Conservation (phyloP, 2,329 filamentous ascomycete genomes). For the Rutstroemia sp. region DNA sequence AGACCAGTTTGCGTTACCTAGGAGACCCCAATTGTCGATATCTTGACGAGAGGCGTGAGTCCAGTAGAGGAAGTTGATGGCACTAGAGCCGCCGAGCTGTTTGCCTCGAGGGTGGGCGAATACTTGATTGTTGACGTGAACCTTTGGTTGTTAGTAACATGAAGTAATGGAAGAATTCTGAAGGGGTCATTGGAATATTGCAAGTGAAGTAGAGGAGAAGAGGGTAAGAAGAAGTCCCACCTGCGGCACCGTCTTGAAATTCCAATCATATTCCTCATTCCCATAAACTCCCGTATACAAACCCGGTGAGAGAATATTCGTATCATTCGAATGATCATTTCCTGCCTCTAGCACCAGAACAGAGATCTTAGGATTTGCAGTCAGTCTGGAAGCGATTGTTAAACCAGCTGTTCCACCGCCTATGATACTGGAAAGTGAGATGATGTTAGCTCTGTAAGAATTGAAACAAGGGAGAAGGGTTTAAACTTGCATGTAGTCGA, state of each 20-base stretch:
- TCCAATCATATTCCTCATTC: constrained; percentile 20
- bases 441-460: not conserved
- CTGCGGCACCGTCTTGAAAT: constrained; percentile 10
- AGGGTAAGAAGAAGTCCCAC: not conserved
- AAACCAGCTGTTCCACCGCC: constrained; percentile 1
- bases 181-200: not conserved
- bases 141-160: not conserved
- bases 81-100: constrained; percentile 29
- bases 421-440: not conserved
- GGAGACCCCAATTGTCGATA: constrained; percentile 34
- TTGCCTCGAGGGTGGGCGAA: constrained; percentile 27
- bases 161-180: no score
- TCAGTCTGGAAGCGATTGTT: constrained; percentile 12
- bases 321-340: not conserved
- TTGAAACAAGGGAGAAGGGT: not conserved
- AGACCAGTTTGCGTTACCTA: not conserved
- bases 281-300: not conserved
- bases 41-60: constrained; percentile 20
- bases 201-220: not conserved
- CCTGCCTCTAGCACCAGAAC: constrained; percentile 17
- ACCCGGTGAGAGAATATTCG: not conserved
- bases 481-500: not conserved
- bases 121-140: constrained; percentile 3
- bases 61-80: constrained; percentile 31
- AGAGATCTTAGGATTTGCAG: constrained; percentile 5